These are phyloP conservation scores for Amoeboaphelidium protococcarum DNA, from an alignment of 371 early-diverging fungal genomes.

Conservation along the genomic window DNA sequence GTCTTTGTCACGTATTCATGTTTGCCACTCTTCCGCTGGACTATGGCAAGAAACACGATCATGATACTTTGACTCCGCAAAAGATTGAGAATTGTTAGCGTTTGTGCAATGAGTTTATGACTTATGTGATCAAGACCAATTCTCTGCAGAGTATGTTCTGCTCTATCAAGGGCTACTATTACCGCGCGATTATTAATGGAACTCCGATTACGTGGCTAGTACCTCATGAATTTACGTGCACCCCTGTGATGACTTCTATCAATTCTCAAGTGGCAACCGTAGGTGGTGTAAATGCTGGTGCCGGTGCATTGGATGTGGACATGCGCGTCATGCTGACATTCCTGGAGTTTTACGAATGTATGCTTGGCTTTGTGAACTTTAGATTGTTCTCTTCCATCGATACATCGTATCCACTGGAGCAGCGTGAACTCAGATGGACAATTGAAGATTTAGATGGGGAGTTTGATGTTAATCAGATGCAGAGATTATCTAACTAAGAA, in stretches of 20 bases:
- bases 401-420: constrained; percentile 60
- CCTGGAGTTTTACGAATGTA: constrained; percentile 72
- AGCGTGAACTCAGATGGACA: constrained; percentile 26
- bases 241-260: constrained; percentile 15
- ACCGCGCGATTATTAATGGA: constrained; percentile 83
- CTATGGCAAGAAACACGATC: too few relatives aligned
- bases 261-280: constrained; percentile 1
- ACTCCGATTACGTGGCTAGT: constrained; percentile 80
- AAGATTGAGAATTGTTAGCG: constrained; percentile 14
- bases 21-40: constrained; percentile 35
- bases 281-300: too few relatives aligned
- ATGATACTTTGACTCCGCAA: constrained; percentile 21
- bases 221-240: constrained; percentile 60
- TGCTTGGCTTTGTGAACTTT: constrained; percentile 84
- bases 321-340: constrained; percentile 88
- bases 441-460: constrained; percentile 3
- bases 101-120: constrained; percentile 48
- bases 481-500: neutral
- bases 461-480: neutral
- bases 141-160: constrained; percentile 64
- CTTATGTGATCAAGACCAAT: constrained; percentile 50
- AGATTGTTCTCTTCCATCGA: constrained; percentile 60
- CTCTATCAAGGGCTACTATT: constrained; percentile 94
- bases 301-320: constrained; percentile 93
- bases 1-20: constrained; percentile 69